phyloP scores from a whole-genome alignment of 257 asterid species.

The Sherardia arvensis region DNA sequence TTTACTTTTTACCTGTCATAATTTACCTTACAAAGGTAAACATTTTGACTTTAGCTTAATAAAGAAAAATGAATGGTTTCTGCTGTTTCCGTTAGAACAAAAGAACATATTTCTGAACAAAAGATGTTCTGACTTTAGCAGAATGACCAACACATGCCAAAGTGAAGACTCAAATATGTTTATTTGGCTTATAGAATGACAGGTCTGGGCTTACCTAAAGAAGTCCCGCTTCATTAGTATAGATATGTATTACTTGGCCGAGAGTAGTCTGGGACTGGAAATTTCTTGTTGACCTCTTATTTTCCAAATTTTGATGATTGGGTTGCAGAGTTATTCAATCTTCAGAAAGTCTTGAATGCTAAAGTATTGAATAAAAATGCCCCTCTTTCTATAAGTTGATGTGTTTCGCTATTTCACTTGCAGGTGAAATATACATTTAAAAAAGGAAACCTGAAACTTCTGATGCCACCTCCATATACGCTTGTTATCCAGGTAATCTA shows the following conservation, averaged over 20 bases:
- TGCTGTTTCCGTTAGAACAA: too few relatives aligned
- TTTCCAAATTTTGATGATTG: not conserved
- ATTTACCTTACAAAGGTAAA: not conserved
- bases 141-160: too few relatives aligned
- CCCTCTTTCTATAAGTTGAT: not conserved
- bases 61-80: too few relatives aligned
- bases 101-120: not conserved
- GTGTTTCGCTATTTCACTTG: conserved; percentile 5
- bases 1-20: too few relatives aligned
- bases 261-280: not conserved
- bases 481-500: conserved; percentile 59
- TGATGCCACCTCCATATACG: conserved; percentile 80
- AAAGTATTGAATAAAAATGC: not conserved
- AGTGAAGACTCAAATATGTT: too few relatives aligned
- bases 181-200: not conserved
- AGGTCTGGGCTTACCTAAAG: not conserved
- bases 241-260: not conserved
- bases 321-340: not conserved
- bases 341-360: not conserved
- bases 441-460: conserved; percentile 47
- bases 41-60: not conserved
- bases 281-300: not conserved
- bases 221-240: not conserved
- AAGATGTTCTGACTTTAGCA: too few relatives aligned
- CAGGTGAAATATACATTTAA: conserved; percentile 63